These are phyloP conservation scores for Cotoneaster glaucophyllus DNA, from an alignment of 306 rosid genomes.

Conservation along the genomic window DNA sequence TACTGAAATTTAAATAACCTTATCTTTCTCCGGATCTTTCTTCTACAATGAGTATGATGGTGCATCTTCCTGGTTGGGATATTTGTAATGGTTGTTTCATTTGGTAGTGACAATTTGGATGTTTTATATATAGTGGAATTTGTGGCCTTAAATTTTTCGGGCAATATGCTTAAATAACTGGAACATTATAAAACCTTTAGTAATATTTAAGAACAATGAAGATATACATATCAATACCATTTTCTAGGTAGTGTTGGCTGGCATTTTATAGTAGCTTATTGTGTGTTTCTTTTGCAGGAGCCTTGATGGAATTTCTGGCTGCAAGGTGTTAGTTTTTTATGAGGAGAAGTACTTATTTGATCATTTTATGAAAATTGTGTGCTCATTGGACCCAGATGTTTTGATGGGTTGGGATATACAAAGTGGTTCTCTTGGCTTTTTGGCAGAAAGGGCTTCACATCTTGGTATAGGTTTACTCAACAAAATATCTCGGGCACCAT, in stretches of 20 bases:
- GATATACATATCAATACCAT: neutral
- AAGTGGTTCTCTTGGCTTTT: slow-evolving; percentile 86
- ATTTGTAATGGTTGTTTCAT: neutral
- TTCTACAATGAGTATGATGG: neutral
- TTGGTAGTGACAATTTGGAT: neutral
- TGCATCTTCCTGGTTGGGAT: neutral
- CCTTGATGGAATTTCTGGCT: slow-evolving; percentile 57
- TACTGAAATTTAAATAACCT: slow-evolving; percentile 2
- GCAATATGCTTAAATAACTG: neutral
- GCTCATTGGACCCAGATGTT: slow-evolving; percentile 71
- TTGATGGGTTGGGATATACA: slow-evolving; percentile 96
- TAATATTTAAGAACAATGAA: neutral
- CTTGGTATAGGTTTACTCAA: slow-evolving; percentile 72
- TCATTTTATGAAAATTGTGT: slow-evolving; percentile 58
- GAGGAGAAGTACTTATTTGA: slow-evolving; percentile 60
- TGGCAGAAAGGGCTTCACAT: slow-evolving; percentile 82
- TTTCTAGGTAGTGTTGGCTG: neutral
- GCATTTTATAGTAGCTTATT: neutral
- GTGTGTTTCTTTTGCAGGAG: slow-evolving; percentile 43
- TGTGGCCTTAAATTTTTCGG: neutral
- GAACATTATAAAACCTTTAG: neutral
- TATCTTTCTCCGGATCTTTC: slow-evolving; percentile 5
- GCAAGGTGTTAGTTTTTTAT: slow-evolving; percentile 48
- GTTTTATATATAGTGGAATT: neutral
- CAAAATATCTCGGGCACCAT: slow-evolving; percentile 73